Conservation (phyloP, 1,284 basidiomycete species). For the Earliella scabrosa region DNA sequence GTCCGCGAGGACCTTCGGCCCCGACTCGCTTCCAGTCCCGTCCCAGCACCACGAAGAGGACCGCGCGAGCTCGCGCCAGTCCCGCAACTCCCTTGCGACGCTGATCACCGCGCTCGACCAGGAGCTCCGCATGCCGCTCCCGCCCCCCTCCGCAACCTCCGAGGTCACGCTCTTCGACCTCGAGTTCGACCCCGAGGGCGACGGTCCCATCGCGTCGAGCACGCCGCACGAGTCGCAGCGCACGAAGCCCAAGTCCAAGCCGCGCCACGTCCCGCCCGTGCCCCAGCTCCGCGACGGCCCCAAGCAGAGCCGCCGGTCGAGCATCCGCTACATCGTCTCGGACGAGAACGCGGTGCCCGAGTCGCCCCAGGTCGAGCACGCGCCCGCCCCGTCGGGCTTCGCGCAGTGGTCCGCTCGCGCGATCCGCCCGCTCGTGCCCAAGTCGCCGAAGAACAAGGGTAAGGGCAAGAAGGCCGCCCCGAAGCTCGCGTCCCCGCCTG, state of each 20-base stretch:
- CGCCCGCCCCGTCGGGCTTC: conserved; percentile 37
- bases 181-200: conserved; percentile 25
- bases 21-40: conserved; percentile 35
- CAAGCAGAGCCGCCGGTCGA: conserved; percentile 47
- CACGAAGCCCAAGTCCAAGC: conserved; percentile 38
- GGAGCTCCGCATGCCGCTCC: conserved; percentile 32
- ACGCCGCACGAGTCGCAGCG: conserved; percentile 58
- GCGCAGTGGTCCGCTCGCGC: conserved; percentile 54
- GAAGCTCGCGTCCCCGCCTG: conserved; percentile 41
- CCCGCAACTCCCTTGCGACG: conserved; percentile 53
- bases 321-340: conserved; percentile 67
- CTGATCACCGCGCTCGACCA: conserved; percentile 42
- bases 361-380: conserved; percentile 32
- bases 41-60: conserved; percentile 52
- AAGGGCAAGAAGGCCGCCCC: conserved; percentile 46
- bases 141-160: conserved; percentile 58
- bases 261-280: conserved; percentile 34
- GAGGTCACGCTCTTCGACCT: conserved; percentile 62
- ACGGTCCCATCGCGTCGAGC: conserved; percentile 61
- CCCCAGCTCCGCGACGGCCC: conserved; percentile 30
- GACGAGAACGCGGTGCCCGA: conserved; percentile 44
- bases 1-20: conserved; percentile 51
- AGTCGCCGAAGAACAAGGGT: conserved; percentile 54
- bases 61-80: conserved; percentile 54
- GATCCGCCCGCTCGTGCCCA: conserved; percentile 55